phyloP scores from a whole-genome alignment of 306 rosid species.

The Trifolium pratense region DNA sequence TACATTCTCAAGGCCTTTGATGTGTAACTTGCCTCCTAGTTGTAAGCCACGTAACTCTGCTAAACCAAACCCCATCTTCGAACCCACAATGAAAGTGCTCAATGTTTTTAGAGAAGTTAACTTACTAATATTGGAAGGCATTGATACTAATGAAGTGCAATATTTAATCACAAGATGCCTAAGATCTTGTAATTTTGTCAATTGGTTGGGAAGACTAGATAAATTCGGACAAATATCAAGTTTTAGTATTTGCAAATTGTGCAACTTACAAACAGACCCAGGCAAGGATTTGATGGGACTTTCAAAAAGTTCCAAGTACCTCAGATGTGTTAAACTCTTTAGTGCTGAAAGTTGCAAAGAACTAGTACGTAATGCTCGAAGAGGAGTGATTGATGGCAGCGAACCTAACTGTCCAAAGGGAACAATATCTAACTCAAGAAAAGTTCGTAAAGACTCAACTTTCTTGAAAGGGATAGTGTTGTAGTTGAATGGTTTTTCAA shows the following conservation, averaged over 20 bases:
- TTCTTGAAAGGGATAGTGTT: neutral
- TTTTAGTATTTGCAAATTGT: neutral
- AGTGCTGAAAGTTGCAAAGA: neutral
- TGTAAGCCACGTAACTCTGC: neutral
- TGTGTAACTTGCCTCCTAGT: neutral
- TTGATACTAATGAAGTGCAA: neutral
- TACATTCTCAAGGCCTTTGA: neutral
- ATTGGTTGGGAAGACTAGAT: neutral
- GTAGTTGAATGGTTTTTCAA: neutral
- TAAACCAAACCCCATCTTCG: neutral
- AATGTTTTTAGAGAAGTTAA: neutral
- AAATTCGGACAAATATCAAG: neutral
- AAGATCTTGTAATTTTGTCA: neutral
- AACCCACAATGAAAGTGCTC: neutral
- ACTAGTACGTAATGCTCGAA: neutral
- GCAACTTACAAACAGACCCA: neutral
- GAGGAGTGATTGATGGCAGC: neutral
- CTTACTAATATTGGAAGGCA: neutral
- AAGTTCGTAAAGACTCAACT: neutral
- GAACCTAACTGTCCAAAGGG: neutral
- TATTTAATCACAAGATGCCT: neutral
- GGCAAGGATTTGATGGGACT: neutral
- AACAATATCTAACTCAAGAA: neutral
- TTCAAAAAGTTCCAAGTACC: neutral
- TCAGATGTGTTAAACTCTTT: neutral